A percentile compares a stretch with the other conserved stretches of the same genome.
Evolutionary conservation across 257 asterid species (phyloP).

Genomic region (Forsythia viridissima): DNA sequence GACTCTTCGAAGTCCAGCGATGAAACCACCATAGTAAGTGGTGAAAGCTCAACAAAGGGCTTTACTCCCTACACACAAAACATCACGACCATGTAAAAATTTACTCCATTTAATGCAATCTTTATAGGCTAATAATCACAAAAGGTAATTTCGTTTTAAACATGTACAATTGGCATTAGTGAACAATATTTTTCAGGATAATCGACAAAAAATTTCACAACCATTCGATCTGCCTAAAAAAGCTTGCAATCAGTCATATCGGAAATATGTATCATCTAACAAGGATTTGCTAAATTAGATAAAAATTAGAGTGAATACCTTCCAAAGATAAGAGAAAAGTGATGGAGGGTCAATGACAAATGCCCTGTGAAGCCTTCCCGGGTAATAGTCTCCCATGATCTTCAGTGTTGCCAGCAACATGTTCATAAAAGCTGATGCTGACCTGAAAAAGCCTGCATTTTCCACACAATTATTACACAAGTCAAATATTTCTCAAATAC

Average conservation of each 20-base stretch:
- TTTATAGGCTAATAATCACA: background rate
- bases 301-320: conserved; percentile 43
- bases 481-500: conserved; percentile 28
- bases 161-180: too few relatives aligned
- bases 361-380: conserved; percentile 75
- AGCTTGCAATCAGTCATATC: too few relatives aligned
- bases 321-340: conserved; percentile 87
- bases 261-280: background rate
- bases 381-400: conserved; percentile 77
- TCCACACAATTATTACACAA: conserved; percentile 13
- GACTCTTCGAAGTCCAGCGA: conserved; percentile 81
- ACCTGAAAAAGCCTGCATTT: conserved; percentile 93
- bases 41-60: conserved; percentile 75
- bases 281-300: background rate
- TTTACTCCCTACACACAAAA: conserved; percentile 63
- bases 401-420: conserved; percentile 69
- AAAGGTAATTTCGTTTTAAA: too few relatives aligned
- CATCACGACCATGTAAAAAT: background rate
- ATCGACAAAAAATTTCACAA: too few relatives aligned
- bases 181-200: background rate
- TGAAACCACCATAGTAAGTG: conserved; percentile 49
- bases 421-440: conserved; percentile 94
- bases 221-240: too few relatives aligned
- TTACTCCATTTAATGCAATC: background rate
- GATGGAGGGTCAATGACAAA: conserved; percentile 95